These are phyloP conservation scores for Pythium guiyangense DNA, from an alignment of 352 stramenopile genomes.

Conservation along the genomic window DNA sequence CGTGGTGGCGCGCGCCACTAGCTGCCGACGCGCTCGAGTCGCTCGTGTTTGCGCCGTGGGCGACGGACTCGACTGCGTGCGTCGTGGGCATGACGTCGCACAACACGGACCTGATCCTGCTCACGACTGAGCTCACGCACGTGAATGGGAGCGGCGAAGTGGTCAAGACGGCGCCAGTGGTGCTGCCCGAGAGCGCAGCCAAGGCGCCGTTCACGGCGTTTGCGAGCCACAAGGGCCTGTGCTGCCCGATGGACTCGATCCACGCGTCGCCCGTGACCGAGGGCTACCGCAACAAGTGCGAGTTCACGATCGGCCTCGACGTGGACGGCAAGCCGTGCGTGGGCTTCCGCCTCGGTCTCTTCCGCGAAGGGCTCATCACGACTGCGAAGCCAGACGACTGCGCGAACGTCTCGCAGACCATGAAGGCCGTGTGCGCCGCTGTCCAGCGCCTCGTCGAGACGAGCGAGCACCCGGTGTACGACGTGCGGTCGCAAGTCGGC, in stretches of 20 bases:
- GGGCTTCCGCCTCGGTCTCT: slow-evolving; percentile 85
- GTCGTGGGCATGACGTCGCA: slow-evolving; percentile 69
- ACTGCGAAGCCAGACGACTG: slow-evolving; percentile 66
- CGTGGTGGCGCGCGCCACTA: slow-evolving; percentile 55
- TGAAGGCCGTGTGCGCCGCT: slow-evolving; percentile 73
- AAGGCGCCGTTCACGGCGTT: slow-evolving; percentile 40
- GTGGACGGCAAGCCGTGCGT: slow-evolving; percentile 68
- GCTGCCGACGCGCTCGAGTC: slow-evolving; percentile 40
- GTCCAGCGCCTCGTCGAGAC: slow-evolving; percentile 62
- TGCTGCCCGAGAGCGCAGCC: slow-evolving; percentile 7
- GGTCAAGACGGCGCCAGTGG: slow-evolving; percentile 29
- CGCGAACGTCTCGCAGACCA: slow-evolving; percentile 72
- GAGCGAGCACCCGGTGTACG: slow-evolving; percentile 62
- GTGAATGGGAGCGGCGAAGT: slow-evolving; percentile 28
- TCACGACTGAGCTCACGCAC: slow-evolving; percentile 44
- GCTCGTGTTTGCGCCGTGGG: slow-evolving; percentile 40
- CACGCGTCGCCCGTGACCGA: slow-evolving; percentile 75
- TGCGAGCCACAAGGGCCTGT: slow-evolving; percentile 78
- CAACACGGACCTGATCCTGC: slow-evolving; percentile 67
- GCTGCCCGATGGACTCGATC: slow-evolving; percentile 86
- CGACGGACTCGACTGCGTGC: slow-evolving; percentile 13
- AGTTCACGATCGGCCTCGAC: slow-evolving; percentile 94
- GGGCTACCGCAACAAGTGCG: slow-evolving; percentile 97
- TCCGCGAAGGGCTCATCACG: slow-evolving; percentile 70
- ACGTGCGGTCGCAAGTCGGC: slow-evolving; percentile 57